Base-by-base conservation (phyloP, 371 early-diverging fungal species). In the Mortierella sp. region DNA sequence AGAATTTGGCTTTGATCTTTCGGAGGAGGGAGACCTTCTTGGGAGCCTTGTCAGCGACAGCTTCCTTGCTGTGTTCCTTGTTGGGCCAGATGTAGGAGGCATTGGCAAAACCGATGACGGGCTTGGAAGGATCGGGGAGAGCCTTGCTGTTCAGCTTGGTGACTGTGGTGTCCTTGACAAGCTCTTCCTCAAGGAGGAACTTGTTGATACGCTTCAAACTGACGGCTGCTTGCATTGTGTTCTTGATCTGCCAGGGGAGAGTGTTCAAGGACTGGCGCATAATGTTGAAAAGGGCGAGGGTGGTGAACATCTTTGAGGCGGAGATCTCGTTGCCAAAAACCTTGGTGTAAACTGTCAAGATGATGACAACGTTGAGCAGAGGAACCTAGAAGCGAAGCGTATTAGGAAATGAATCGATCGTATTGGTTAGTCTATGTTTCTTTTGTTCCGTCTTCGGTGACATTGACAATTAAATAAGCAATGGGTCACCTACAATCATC, bases 181-280 rank as follows among this genome's bases (percentile, higher is more conserved):
- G 88, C 65, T 97, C 97, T 10, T 94, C 90, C 68, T 96, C 95
- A 21, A 86, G 81, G 76, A 97, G 87, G 34, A 95, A 93, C 44
- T 82, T 85, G 79, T 93, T 89, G 65, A 97, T 92, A 52, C 97
- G 92, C n/a, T 75, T 85, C 26, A 96, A 74, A 58, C 96, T 95
- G 47, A 97, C 95, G 68, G 91, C 89, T 73, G 94, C 92, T 73
- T 94, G 94, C 74, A 96, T 91, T 52, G 93, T 78, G 73, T 90
- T 90, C 42, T 92, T 91, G 73, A 96, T 91, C 57, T 95, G 77
- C 52, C 91, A 85, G 11, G 97, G 96, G 38, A 96, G 84, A 79
- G 91, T 90, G 90, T 95, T 94, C 74, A 97, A 89, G 5, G 96
- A 93, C 75, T 91, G 88, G 75, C 94, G 90, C 84, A 93, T 90